Evolutionary conservation across 2,329 filamentous ascomycete species (phyloP).

Genomic region (Cladophialophora yegresii): DNA sequence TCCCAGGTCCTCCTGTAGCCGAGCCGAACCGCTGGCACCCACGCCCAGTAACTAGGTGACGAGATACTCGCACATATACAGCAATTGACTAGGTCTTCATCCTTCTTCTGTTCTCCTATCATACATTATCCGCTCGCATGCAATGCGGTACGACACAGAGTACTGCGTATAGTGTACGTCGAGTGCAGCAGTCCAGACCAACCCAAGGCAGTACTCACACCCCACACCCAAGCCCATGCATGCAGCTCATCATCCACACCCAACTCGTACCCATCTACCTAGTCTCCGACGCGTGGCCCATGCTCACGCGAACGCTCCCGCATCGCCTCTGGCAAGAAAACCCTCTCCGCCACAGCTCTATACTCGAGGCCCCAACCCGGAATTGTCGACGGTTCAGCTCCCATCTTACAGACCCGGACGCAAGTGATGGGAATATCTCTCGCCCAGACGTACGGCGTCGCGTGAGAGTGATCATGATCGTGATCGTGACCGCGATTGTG

Average conservation of each 20-base stretch:
- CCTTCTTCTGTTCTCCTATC: no score
- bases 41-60: no score
- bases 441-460: slow-evolving; percentile 67
- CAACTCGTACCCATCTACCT: not conserved
- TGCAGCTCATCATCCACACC: not conserved
- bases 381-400: slow-evolving; percentile 66
- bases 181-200: no score
- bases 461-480: slow-evolving; percentile 25
- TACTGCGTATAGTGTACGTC: no score
- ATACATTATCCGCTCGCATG: no score
- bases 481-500: not conserved
- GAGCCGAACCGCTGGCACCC: no score
- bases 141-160: no score
- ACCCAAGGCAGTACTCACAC: no score
- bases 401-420: slow-evolving; percentile 83
- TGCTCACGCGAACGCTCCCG: not conserved
- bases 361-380: slow-evolving; percentile 56
- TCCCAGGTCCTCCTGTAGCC: no score
- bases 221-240: not conserved
- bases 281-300: no score
- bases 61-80: no score
- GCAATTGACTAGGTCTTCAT: no score
- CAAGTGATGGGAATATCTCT: slow-evolving; percentile 66
- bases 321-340: slow-evolving; percentile 16
- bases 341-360: slow-evolving; percentile 49